phyloP scores from a whole-genome alignment of 176 grass and related monocot genomes.

The Tillandsia leiboldiana region DNA sequence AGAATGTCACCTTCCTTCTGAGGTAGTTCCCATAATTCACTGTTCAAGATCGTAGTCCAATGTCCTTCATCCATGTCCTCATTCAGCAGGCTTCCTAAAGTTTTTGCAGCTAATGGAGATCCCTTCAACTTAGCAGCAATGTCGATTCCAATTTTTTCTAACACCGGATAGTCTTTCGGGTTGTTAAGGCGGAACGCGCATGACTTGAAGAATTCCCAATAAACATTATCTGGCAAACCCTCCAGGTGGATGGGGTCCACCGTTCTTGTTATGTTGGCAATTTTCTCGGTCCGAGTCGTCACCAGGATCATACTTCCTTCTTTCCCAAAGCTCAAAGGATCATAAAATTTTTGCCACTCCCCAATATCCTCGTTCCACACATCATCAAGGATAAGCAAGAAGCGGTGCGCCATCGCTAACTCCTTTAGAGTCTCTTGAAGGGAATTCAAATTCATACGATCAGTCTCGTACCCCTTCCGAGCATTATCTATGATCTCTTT shows the following conservation, averaged over 20 bases:
- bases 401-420: not conserved
- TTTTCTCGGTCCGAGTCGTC: conserved; percentile 22
- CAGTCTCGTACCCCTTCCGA: not conserved
- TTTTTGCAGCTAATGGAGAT: conserved; percentile 46
- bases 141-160: conserved; percentile 12
- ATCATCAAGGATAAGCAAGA: conserved; percentile 43
- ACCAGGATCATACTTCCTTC: conserved; percentile 36
- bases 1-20: conserved; percentile 24
- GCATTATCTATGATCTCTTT: not conserved
- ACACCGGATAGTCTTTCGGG: not conserved
- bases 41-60: conserved; percentile 31
- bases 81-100: conserved; percentile 25
- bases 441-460: not conserved
- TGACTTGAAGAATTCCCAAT: conserved; percentile 21
- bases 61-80: not conserved
- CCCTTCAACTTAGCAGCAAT: conserved; percentile 30
- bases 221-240: conserved; percentile 24
- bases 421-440: conserved; percentile 23
- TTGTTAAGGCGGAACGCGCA: conserved; percentile 22
- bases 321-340: conserved; percentile 17
- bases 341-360: conserved; percentile 33
- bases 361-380: conserved; percentile 25
- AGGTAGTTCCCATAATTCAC: conserved; percentile 9
- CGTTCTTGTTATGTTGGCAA: conserved; percentile 9
- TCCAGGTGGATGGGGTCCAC: conserved; percentile 12